phyloP scores from a whole-genome alignment of 495 filamentous ascomycete genomes.

The Aspergillus ostianus region DNA sequence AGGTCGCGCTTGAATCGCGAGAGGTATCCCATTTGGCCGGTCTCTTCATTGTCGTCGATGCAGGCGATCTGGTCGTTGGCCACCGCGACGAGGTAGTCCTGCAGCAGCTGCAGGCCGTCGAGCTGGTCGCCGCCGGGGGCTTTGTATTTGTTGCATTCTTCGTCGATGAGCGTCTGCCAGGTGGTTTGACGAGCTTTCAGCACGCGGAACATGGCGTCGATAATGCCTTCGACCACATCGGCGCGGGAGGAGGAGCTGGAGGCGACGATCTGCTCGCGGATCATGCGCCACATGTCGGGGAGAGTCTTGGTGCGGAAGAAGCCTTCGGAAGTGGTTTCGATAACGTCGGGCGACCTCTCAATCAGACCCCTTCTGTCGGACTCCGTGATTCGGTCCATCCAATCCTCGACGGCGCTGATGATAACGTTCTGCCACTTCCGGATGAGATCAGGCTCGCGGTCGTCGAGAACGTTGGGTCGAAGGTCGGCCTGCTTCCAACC shows the following conservation, averaged over 20 bases:
- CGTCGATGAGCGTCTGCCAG: constrained; percentile 85
- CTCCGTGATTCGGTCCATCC: constrained; percentile 87
- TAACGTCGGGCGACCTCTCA: constrained; percentile 69
- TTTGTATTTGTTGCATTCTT: constrained; percentile 75
- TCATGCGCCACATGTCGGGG: constrained; percentile 95
- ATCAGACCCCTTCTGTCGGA: constrained; percentile 78
- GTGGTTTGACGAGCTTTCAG: constrained; percentile 74
- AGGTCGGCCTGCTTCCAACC: constrained; percentile 73
- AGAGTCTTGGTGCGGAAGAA: constrained; percentile 86
- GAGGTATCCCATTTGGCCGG: constrained; percentile 70
- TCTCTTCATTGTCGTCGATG: constrained; percentile 79
- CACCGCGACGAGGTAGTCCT: constrained; percentile 94
- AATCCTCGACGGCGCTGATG: constrained; percentile 91
- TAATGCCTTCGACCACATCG: constrained; percentile 88
- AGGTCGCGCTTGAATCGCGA: constrained; percentile 78
- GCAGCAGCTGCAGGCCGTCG: constrained; percentile 76
- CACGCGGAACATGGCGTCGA: constrained; percentile 89
- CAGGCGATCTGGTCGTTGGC: constrained; percentile 98
- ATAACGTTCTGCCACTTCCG: constrained; percentile 93
- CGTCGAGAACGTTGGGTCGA: constrained; percentile 79
- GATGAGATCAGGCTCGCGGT: constrained; percentile 82
- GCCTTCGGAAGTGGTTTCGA: constrained; percentile 82
- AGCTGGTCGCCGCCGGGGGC: constrained; percentile 55
- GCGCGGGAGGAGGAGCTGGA: constrained; percentile 75
- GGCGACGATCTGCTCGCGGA: constrained; percentile 82